A percentile compares a stretch with the other conserved stretches of the same genome.
Conservation (phyloP, 2,329 filamentous ascomycete species). For the Sporothrix sp. region DNA sequence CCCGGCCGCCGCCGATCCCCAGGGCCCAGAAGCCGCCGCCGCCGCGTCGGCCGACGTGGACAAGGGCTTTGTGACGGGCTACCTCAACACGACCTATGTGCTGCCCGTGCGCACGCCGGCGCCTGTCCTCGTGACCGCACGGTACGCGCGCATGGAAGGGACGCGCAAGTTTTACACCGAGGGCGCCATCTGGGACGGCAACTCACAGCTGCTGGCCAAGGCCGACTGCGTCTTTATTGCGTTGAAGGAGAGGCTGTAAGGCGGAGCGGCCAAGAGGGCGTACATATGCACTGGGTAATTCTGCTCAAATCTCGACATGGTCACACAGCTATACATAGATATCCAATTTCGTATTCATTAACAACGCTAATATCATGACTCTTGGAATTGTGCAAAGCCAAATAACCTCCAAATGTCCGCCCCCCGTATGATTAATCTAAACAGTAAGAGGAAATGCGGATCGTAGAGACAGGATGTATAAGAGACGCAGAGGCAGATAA, state of each 20-base stretch:
- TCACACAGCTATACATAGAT: conserved; percentile 5
- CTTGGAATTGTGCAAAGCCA: conserved; percentile 3
- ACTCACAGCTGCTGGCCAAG: conserved; percentile 37
- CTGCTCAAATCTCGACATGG: no score
- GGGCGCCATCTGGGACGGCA: conserved; percentile 39
- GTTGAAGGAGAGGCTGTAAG: conserved; percentile 16
- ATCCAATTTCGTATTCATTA: conserved; percentile 11
- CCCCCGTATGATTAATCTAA: conserved; percentile 2
- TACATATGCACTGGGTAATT: no score
- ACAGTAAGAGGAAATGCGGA: conserved; percentile 1
- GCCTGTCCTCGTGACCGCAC: conserved; percentile 36
- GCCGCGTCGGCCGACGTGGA: conserved; percentile 14
- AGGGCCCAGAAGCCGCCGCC: conserved; percentile 12
- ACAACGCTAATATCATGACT: conserved; percentile 11
- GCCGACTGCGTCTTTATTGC: conserved; percentile 42
- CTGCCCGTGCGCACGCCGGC: conserved; percentile 41
- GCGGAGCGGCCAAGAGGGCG: neutral
- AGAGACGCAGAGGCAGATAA: neutral
- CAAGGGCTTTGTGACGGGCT: conserved; percentile 36
- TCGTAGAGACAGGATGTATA: conserved; percentile 2
- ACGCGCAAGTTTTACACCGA: conserved; percentile 42
- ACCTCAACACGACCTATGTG: conserved; percentile 46
- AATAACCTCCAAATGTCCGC: neutral
- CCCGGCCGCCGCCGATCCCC: neutral
- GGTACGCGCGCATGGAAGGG: conserved; percentile 36